These are phyloP conservation scores for Phytophthora gonapodyides DNA, from an alignment of 352 stramenopile genomes.

Conservation along the genomic window DNA sequence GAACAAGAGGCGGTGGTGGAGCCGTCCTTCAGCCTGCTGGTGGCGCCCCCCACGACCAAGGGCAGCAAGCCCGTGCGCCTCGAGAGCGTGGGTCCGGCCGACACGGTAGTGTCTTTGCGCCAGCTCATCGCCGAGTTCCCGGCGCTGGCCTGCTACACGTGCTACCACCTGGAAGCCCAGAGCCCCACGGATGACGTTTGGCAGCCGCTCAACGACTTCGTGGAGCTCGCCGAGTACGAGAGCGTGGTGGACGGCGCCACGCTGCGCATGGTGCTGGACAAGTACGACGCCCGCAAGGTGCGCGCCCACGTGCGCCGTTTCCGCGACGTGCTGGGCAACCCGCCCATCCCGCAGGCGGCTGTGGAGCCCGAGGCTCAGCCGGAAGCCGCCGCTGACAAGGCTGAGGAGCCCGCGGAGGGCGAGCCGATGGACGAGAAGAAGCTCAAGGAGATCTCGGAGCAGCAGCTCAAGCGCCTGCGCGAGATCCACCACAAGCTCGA, in stretches of 20 bases:
- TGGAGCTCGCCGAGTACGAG: constrained; percentile 86
- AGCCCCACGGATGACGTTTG: constrained; percentile 33
- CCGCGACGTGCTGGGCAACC: constrained; percentile 82
- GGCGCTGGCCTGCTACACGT: constrained; percentile 82
- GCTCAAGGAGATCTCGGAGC: constrained; percentile 75
- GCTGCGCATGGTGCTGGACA: constrained; percentile 85
- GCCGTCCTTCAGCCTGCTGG: constrained; percentile 53
- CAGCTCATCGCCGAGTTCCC: constrained; percentile 87
- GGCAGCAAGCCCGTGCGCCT: constrained; percentile 50
- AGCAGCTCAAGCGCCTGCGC: constrained; percentile 78
- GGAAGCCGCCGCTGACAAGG: constrained; percentile 21
- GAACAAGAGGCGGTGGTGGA: constrained; percentile 45
- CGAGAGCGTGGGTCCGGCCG: constrained; percentile 69
- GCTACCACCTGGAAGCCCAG: constrained; percentile 79
- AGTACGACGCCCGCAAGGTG: constrained; percentile 87
- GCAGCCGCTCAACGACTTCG: constrained; percentile 81
- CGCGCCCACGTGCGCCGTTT: constrained; percentile 83
- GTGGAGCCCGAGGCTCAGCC: constrained; percentile 31
- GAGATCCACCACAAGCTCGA: constrained; percentile 88
- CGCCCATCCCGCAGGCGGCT: constrained; percentile 69
- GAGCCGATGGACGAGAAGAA: constrained; percentile 53
- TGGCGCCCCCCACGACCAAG: constrained; percentile 47
- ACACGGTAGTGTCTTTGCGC: constrained; percentile 83
- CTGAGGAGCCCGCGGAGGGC: constrained; percentile 20
- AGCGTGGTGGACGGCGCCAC: constrained; percentile 61